A percentile compares a stretch with the other conserved stretches of the same genome.
Evolutionary conservation across 305 asterid genomes (phyloP).

Genomic region (Ilex paraguariensis): DNA sequence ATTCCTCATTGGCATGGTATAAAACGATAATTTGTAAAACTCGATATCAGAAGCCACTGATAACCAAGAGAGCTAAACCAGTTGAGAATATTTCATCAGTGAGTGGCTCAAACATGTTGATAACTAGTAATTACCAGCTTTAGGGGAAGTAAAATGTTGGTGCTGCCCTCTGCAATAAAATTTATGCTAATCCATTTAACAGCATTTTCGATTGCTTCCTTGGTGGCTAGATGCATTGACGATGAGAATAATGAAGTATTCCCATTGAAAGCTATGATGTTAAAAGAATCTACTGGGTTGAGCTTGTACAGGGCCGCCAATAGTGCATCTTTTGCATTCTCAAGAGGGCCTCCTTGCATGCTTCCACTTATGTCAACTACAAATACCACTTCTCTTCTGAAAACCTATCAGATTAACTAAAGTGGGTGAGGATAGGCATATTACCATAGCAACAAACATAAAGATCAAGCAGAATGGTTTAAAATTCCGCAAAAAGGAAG

Average conservation of each 20-base stretch:
- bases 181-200: slow-evolving; percentile 51
- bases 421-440: not conserved
- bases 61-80: too few relatives aligned
- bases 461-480: too few relatives aligned
- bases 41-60: too few relatives aligned
- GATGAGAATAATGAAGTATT: slow-evolving; percentile 41
- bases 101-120: not conserved
- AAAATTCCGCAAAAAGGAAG: too few relatives aligned
- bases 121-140: slow-evolving; percentile 44
- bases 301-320: slow-evolving; percentile 52
- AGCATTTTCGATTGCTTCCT: slow-evolving; percentile 45
- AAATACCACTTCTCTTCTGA: slow-evolving; percentile 67
- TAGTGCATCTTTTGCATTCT: slow-evolving; percentile 52
- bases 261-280: slow-evolving; percentile 57
- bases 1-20: too few relatives aligned
- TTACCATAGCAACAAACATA: too few relatives aligned
- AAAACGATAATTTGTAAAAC: too few relatives aligned
- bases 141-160: slow-evolving; percentile 53
- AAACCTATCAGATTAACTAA: slow-evolving; percentile 34
- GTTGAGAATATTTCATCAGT: too few relatives aligned
- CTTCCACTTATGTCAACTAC: slow-evolving; percentile 72
- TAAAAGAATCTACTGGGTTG: slow-evolving; percentile 54
- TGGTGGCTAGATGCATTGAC: slow-evolving; percentile 45
- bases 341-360: slow-evolving; percentile 70
- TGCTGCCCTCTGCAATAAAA: slow-evolving; percentile 58